Evolutionary conservation across 495 filamentous ascomycete genomes (phyloP), one percentile per base, ranked within the genome.

Genomic region (Neurospora africana): DNA sequence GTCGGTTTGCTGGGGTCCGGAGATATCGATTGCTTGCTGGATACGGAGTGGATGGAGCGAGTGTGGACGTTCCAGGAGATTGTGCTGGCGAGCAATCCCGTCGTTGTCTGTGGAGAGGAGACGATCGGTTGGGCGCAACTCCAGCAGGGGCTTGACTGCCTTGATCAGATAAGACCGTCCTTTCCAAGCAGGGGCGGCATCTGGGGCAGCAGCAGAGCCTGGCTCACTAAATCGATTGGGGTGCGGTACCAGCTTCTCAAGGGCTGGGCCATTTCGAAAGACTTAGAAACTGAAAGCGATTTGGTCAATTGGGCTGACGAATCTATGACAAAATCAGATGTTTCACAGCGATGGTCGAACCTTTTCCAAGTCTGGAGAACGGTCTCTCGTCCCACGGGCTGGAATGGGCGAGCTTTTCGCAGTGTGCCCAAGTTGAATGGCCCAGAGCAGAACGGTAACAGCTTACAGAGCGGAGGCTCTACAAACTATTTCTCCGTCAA

Each of bases 1-100:
- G 23, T 21, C 23, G 53, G 1, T 6, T 9, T 61, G 53, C 23
- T 61, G 13, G 23, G 21, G 11, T 7, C 47, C 5, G 53, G 53
- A 30, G 70, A 71, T 23, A 30, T 71, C 2, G 30, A 65, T n/a
- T 35, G 8, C 2, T 41, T 71, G 30, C 9, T 71, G 19, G 11
- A 23, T 6, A 53, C 44, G 9, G 70, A 71, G 41, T 71, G 70
- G 70, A 11, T 68, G 21, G 21, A 21, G 3, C 43, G 70, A 4
- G 41, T 35, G 19, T 71, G 70, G 44, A 71, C 70, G 9, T 71
- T 71, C 27, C 70, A 71, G 44, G 70, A 71, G 9, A 19, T 71
- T 13, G 36, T 71, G 17, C 44, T 71, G n/a, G 70, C 70, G 4
- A 21, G 43, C 2, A 69, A 71, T 41, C 70, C 44, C 30, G 15